A percentile compares a stretch with the other conserved stretches of the same genome.
phyloP scores from a whole-genome alignment of 352 stramenopile species.

The Phytophthora foliorum region DNA sequence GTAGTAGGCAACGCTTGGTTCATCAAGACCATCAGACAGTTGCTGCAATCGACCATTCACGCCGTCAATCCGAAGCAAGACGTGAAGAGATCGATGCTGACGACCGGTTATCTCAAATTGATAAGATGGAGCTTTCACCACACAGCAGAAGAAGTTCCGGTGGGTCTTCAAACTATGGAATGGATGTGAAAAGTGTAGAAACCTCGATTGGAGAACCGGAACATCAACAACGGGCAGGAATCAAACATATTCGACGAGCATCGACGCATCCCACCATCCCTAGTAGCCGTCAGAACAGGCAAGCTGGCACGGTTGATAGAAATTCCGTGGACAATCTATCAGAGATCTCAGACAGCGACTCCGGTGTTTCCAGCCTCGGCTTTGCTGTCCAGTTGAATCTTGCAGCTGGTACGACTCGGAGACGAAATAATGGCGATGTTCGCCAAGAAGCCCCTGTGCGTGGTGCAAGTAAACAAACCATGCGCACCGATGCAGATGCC shows the following conservation, averaged over 20 bases:
- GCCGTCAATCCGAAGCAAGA: conserved; percentile 10
- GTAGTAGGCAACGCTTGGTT: conserved; percentile 23
- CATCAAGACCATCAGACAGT: conserved; percentile 4
- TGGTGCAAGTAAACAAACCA: conserved; percentile 1
- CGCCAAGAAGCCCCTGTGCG: conserved; percentile 1
- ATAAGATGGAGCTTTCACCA: conserved; percentile 4
- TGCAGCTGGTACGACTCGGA: conserved; percentile 39
- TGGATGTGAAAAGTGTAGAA: conserved; percentile 14
- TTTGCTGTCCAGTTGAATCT: conserved; percentile 58
- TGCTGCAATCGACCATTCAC: conserved; percentile 3
- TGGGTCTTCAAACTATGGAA: conserved; percentile 19
- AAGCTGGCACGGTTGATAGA: background rate
- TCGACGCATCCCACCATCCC: background rate
- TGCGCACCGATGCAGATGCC: background rate
- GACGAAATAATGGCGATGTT: conserved; percentile 14
- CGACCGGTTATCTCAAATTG: background rate
- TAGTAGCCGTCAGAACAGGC: background rate
- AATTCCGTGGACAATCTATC: conserved; percentile 16
- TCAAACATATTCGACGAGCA: conserved; percentile 1
- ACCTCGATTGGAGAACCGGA: background rate
- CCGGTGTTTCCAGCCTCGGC: conserved; percentile 57
- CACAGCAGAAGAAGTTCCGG: conserved; percentile 20
- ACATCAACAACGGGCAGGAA: background rate
- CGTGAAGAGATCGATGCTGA: background rate
- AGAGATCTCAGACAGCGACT: conserved; percentile 40